These are phyloP conservation scores for Jasminum sambac DNA, from an alignment of 257 asterid genomes.

Conservation along the genomic window DNA sequence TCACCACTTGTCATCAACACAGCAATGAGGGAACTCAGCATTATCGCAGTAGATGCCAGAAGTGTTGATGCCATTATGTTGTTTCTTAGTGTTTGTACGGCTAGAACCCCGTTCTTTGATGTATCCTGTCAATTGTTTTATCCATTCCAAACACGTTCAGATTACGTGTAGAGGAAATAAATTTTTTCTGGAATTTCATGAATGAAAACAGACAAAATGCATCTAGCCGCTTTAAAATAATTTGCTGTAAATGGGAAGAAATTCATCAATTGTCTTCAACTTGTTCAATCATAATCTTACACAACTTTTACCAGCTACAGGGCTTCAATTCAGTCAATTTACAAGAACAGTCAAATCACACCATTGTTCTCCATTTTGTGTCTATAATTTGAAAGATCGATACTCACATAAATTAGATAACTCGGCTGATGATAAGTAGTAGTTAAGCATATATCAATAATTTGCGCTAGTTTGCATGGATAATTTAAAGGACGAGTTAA, in stretches of 20 bases:
- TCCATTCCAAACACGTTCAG: not conserved
- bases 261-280: no score
- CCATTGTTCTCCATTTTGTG: not conserved
- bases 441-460: not conserved
- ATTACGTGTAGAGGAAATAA: not conserved
- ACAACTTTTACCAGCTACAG: no score
- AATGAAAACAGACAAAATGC: not conserved
- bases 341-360: not conserved
- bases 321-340: no score
- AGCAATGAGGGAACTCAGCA: conserved; percentile 78
- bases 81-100: conserved; percentile 86
- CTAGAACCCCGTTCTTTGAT: conserved; percentile 64
- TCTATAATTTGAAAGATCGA: not conserved
- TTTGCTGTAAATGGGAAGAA: no score
- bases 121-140: conserved; percentile 44
- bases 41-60: conserved; percentile 78
- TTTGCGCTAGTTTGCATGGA: not conserved
- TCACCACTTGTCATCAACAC: conserved; percentile 61
- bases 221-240: no score
- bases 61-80: conserved; percentile 95
- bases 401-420: not conserved
- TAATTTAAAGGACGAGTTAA: not conserved
- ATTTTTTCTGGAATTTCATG: not conserved
- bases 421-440: not conserved
- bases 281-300: no score